phyloP scores from a whole-genome alignment of 2,329 filamentous ascomycete species.

The Penicillium sp. region DNA sequence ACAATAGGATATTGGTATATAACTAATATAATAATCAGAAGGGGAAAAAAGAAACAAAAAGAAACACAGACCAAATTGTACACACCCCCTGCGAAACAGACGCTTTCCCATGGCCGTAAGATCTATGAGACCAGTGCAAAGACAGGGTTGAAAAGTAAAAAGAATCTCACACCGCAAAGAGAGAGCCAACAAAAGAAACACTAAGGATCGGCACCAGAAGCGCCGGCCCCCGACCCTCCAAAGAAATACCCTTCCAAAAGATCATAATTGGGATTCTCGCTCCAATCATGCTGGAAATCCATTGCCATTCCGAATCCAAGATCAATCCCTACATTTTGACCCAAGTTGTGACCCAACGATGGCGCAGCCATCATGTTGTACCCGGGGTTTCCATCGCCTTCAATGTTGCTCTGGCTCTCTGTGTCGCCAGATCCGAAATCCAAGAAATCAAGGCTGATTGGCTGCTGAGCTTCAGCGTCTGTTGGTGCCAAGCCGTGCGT shows the following conservation, averaged over 20 bases:
- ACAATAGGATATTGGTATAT: constrained; percentile 7
- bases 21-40: constrained; percentile 12
- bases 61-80: background rate
- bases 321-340: constrained; percentile 46
- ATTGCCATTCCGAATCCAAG: constrained; percentile 49
- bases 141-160: constrained; percentile 6
- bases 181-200: background rate
- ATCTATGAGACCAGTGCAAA: background rate
- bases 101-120: constrained; percentile 9
- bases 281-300: constrained; percentile 53
- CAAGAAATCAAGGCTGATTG: constrained; percentile 58
- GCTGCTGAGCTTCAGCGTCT: constrained; percentile 24
- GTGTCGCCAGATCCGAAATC: constrained; percentile 49
- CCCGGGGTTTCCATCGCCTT: constrained; percentile 32
- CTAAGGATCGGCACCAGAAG: constrained; percentile 23
- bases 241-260: constrained; percentile 60
- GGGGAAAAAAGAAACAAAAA: background rate
- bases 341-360: constrained; percentile 30
- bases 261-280: constrained; percentile 51
- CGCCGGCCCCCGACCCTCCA: constrained; percentile 44
- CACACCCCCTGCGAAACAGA: constrained; percentile 5
- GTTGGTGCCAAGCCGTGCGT: constrained; percentile 24
- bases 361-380: constrained; percentile 32
- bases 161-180: background rate
- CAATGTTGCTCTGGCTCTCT: constrained; percentile 27